Conservation (phyloP, 2,329 filamentous ascomycete genomes). For the Colletotrichum sp. region DNA sequence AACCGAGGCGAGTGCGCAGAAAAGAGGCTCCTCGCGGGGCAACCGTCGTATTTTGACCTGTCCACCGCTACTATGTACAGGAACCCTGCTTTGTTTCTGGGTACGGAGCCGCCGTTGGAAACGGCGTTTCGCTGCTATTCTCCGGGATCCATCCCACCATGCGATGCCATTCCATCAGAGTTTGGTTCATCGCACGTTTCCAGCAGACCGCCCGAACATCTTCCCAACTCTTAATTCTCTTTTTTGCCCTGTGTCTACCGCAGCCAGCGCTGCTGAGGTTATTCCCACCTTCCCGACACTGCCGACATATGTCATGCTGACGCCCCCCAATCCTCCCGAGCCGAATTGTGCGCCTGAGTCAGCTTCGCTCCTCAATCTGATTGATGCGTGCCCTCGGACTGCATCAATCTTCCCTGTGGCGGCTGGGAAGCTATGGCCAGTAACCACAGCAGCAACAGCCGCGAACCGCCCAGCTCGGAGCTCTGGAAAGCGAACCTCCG, state of each 20-base stretch:
- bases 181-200: constrained; percentile 9
- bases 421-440: constrained; percentile 2
- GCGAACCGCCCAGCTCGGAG: neutral
- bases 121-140: neutral
- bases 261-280: neutral
- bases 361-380: neutral
- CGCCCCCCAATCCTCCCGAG: neutral
- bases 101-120: neutral
- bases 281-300: constrained; percentile 6
- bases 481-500: neutral
- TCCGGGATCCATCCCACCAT: neutral
- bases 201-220: constrained; percentile 4
- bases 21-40: neutral
- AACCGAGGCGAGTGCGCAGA: constrained; percentile 9
- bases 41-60: neutral
- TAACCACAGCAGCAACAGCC: neutral
- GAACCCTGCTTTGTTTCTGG: neutral
- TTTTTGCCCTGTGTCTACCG: neutral
- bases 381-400: neutral
- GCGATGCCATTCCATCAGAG: neutral
- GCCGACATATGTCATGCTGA: constrained; percentile 4
- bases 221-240: neutral
- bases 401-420: neutral
- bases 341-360: constrained; percentile 1
- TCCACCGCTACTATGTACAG: neutral